Evolutionary conservation across 495 filamentous ascomycete genomes (phyloP).

Genomic region (Lasiosphaeria miniovina): DNA sequence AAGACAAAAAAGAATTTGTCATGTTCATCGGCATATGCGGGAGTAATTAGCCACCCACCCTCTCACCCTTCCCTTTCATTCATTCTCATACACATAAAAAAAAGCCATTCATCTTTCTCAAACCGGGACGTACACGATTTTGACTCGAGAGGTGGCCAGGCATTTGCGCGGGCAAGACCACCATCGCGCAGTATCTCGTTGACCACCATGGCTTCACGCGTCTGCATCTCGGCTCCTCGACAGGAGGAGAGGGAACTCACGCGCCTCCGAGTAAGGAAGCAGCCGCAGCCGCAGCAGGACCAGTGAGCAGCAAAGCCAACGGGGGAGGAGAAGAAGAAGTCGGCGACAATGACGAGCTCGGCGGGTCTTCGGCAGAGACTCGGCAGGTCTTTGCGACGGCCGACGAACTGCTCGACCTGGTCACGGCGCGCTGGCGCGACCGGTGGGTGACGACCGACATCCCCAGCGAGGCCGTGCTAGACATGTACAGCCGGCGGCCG

Average conservation of each 20-base stretch:
- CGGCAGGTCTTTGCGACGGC: conserved; percentile 52
- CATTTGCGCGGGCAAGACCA: conserved; percentile 85
- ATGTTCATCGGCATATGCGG: conserved; percentile 97
- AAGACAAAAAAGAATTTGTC: not conserved
- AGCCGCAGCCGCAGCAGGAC: not conserved
- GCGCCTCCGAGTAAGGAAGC: not conserved
- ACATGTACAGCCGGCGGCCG: conserved; percentile 71
- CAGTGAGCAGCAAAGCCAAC: not conserved
- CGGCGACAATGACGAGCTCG: not conserved
- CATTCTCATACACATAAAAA: conserved; percentile 22
- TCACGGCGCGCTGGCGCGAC: conserved; percentile 78
- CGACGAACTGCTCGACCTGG: conserved; percentile 71
- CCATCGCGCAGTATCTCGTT: conserved; percentile 79
- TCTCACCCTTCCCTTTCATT: conserved; percentile 4
- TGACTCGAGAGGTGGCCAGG: conserved; percentile 43
- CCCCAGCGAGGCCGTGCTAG: conserved; percentile 61
- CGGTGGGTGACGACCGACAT: conserved; percentile 84
- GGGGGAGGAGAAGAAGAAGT: too few species aligned
- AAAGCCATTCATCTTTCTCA: too few species aligned
- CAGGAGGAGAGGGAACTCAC: conserved; percentile 16
- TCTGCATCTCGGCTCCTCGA: conserved; percentile 31
- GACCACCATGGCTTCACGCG: conserved; percentile 70
- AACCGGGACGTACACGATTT: too few species aligned
- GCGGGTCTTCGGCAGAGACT: not conserved
- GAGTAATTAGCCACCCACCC: conserved; percentile 51